Base-by-base conservation (phyloP, 495 filamentous ascomycete genomes). In the Alectoria sarmentosa region DNA sequence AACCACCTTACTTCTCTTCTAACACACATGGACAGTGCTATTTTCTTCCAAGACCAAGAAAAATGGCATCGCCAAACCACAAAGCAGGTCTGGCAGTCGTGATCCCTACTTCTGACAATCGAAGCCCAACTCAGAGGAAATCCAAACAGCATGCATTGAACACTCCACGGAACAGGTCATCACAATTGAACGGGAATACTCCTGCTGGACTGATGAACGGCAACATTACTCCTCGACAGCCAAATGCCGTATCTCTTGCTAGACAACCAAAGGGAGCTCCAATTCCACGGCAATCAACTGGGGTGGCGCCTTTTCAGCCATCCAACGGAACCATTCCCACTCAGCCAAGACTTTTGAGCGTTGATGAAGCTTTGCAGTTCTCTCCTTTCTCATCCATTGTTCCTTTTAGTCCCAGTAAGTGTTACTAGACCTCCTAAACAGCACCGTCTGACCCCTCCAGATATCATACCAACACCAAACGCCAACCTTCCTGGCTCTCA, bases 371-470 rank as follows among this genome's bases (percentile, higher is more conserved):
- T 14, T 78, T 99, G 52, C 90, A 91, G 42, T 96, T 88, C 75
- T 93, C 95, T 21, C 92, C 94, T 4, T 87, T 97, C 74, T 91
- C 90, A 30, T 95, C 91, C 30, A 85, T 96, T 62, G 83, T 92
- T 59, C 88, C 95, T 7, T 96, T 97, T 76, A 86, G 86, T 66
- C 80, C 93, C 65, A 87, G 94, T 96, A 78, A 63, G 65, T 60
- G 23, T 65, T 65, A 15, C 17, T 39, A 17, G 41, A 56, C 62
- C 77, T 57, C 73, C 67, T 64, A 76, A 75, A 44, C 74, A 49
- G 36, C 66, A 41, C 58, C 57, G 58, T 66, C 66, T 65, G 30
- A 38, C 58, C 62, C 48, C 58, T 56, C 38, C 57, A 90, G 89
- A 84, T 69, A 80, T 90, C 37, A 83, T 93, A 62, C 86, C 86